Conservation (phyloP, 306 rosid species). For the Castanea sativa region DNA sequence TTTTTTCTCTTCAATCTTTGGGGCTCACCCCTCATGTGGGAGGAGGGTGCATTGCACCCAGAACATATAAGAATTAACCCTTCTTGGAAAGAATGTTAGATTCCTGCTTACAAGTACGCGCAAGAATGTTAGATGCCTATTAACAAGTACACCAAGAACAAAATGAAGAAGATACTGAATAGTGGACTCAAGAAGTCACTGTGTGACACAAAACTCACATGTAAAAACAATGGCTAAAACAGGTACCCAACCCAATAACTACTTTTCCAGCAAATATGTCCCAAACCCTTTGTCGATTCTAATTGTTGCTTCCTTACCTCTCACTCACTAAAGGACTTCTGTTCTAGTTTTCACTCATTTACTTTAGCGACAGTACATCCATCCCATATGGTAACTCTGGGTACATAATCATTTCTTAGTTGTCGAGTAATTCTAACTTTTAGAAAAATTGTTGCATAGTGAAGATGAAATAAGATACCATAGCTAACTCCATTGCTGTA, state of each 20-base stretch:
- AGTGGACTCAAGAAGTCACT: not conserved
- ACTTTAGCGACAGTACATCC: not conserved
- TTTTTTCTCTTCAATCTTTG: not conserved
- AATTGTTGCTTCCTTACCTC: no score
- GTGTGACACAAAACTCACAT: not conserved
- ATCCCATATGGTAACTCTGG: not conserved
- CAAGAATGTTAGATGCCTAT: not conserved
- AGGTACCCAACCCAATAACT: not conserved
- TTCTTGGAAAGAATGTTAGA: not conserved
- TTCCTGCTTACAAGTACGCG: not conserved
- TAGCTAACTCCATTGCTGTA: no score
- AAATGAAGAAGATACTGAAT: not conserved
- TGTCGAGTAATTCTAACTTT: not conserved
- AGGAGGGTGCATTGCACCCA: no score
- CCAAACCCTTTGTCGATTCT: no score
- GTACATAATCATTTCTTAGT: not conserved
- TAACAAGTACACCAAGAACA: not conserved
- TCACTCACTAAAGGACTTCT: no score
- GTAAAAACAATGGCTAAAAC: not conserved
- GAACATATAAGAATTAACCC: no score
- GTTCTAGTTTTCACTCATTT: not conserved
- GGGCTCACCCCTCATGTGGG: no score
- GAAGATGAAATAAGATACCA: not conserved
- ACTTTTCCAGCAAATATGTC: not conserved
- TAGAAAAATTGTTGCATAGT: not conserved